These are phyloP conservation scores for Ceratocystis variospora DNA, from an alignment of 2,329 filamentous ascomycete species.

Conservation along the genomic window DNA sequence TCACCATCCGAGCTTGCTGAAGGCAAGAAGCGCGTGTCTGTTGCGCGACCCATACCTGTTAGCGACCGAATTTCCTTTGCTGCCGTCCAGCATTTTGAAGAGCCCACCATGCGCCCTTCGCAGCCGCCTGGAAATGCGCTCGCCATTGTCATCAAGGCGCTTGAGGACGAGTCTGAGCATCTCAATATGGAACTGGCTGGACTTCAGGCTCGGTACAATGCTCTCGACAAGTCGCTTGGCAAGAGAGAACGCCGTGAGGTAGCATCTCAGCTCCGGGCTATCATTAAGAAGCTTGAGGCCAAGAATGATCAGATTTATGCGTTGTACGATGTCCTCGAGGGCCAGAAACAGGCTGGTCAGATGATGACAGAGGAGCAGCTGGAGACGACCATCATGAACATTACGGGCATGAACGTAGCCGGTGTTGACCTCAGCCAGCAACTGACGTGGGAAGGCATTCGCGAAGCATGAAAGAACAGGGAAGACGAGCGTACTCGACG, in stretches of 20 bases:
- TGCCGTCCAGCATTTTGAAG: constrained; percentile 27
- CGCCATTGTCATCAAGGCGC: constrained; percentile 66
- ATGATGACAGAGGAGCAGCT: constrained; percentile 49
- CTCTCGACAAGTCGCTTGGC: constrained; percentile 51
- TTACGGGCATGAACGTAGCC: constrained; percentile 33
- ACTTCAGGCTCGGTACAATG: constrained; percentile 49
- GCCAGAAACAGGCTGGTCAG: constrained; percentile 53
- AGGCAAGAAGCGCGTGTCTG: constrained; percentile 45
- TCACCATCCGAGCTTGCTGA: constrained; percentile 28
- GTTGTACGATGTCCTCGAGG: constrained; percentile 71
- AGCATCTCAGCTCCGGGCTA: constrained; percentile 44
- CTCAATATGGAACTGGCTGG: constrained; percentile 55
- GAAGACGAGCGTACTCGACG: not conserved
- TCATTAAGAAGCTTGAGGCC: constrained; percentile 51
- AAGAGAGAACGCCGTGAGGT: constrained; percentile 50
- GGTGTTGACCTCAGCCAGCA: constrained; percentile 30
- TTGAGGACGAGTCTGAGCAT: constrained; percentile 68
- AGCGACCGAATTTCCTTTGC: constrained; percentile 35
- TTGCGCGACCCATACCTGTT: constrained; percentile 52
- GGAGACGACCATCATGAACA: constrained; percentile 49
- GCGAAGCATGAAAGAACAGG: constrained; percentile 21
- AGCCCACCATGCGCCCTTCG: constrained; percentile 48
- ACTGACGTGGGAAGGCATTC: constrained; percentile 32
- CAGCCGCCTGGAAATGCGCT: constrained; percentile 60
- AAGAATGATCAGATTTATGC: constrained; percentile 72